Percentiles rank a stretch among this genome's conserved stretches.
phyloP scores from a whole-genome alignment of 1,284 basidiomycete species.

The Melampsora americana region DNA sequence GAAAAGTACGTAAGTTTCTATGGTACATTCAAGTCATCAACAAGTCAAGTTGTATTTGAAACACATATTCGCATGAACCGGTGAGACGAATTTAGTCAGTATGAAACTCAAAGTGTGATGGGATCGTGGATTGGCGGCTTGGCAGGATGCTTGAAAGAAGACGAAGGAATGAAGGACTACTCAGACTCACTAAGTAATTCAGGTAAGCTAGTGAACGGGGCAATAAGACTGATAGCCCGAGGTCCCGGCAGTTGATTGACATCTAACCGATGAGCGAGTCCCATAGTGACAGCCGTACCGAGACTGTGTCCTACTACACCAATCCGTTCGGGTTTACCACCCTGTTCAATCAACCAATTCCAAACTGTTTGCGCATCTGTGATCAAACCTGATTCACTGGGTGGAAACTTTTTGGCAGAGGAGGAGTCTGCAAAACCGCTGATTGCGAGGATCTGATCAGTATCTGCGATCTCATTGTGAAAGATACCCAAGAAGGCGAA shows the following conservation, averaged over 20 bases:
- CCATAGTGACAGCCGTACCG: slow-evolving; percentile 34
- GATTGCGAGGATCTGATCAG: not conserved
- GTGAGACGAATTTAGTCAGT: not conserved
- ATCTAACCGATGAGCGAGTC: slow-evolving; percentile 29
- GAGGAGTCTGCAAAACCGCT: slow-evolving; percentile 41
- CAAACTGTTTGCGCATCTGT: slow-evolving; percentile 34
- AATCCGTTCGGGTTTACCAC: slow-evolving; percentile 11
- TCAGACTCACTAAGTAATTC: slow-evolving; percentile 26
- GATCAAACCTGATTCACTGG: slow-evolving; percentile 33
- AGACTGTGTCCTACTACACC: slow-evolving; percentile 40
- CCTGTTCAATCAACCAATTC: slow-evolving; percentile 13
- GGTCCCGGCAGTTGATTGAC: slow-evolving; percentile 7
- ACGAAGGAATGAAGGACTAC: not conserved
- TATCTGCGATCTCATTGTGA: not conserved
- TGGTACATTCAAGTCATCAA: not conserved
- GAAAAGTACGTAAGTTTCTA: slow-evolving; percentile 35
- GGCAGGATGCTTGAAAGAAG: not conserved
- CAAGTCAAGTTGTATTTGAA: not conserved
- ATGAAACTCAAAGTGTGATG: not conserved
- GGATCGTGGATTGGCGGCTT: not conserved
- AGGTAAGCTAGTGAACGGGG: slow-evolving; percentile 39
- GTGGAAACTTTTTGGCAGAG: slow-evolving; percentile 17
- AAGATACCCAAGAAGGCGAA: not conserved
- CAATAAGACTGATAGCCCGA: slow-evolving; percentile 25
- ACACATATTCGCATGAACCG: not conserved